These are phyloP conservation scores for Stachybotrys echinatus DNA, from an alignment of 2,329 filamentous ascomycete genomes.

Conservation along the genomic window DNA sequence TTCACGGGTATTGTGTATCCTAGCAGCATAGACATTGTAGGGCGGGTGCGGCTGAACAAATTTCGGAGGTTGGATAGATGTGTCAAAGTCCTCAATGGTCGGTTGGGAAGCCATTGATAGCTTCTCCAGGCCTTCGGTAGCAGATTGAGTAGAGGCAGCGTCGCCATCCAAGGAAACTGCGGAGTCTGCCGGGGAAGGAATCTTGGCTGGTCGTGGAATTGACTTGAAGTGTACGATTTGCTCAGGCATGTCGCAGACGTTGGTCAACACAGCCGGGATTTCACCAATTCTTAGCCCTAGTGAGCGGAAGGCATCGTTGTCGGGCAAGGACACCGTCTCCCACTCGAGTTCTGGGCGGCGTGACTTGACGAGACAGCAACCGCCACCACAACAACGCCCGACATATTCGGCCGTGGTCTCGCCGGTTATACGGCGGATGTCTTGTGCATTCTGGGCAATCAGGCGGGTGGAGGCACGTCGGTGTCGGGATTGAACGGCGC, in stretches of 20 bases:
- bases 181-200: constrained; percentile 43
- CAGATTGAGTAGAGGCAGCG: constrained; percentile 12
- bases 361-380: constrained; percentile 53
- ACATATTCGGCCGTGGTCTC: constrained; percentile 58
- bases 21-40: constrained; percentile 87
- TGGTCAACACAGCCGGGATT: constrained; percentile 69
- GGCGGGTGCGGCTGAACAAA: constrained; percentile 95
- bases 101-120: constrained; percentile 19
- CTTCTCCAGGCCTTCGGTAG: constrained; percentile 25
- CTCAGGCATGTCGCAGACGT: constrained; percentile 65
- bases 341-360: constrained; percentile 42
- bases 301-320: constrained; percentile 80
- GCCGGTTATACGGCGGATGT: constrained; percentile 59
- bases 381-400: constrained; percentile 58
- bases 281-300: constrained; percentile 71
- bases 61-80: constrained; percentile 66
- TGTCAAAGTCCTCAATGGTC: constrained; percentile 44
- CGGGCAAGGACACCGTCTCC: constrained; percentile 54
- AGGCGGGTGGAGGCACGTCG: constrained; percentile 66
- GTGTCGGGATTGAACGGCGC: constrained; percentile 37
- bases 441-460: constrained; percentile 57
- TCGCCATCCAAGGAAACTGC: constrained; percentile 37
- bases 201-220: constrained; percentile 31
- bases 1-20: constrained; percentile 77
- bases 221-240: constrained; percentile 68